phyloP scores from a whole-genome alignment of 257 asterid genomes.

The Plantago elongata region DNA sequence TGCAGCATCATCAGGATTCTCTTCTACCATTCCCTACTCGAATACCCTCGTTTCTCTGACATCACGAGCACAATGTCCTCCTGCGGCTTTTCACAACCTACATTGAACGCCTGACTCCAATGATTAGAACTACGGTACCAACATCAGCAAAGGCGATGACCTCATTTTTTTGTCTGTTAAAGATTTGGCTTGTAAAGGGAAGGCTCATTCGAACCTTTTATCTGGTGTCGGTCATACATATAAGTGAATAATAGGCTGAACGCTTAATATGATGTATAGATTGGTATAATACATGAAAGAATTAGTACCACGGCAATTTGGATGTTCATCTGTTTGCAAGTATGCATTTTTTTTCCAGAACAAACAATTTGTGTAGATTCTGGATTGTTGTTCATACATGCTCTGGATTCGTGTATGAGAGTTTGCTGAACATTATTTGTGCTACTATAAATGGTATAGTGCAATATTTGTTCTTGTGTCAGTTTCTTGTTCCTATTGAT shows the following conservation, averaged over 20 bases:
- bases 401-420: background rate
- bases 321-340: conserved; percentile 1
- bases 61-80: conserved; percentile 33
- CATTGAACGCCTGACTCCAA: conserved; percentile 23
- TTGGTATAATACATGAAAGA: conserved; percentile 25
- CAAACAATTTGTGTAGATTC: conserved; percentile 24
- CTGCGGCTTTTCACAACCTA: conserved; percentile 32
- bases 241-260: conserved; percentile 26
- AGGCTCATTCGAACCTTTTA: conserved; percentile 5
- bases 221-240: conserved; percentile 17
- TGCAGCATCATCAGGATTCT: conserved; percentile 99
- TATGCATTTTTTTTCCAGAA: conserved; percentile 8
- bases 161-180: conserved; percentile 19
- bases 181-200: conserved; percentile 20
- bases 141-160: conserved; percentile 4
- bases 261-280: conserved; percentile 27
- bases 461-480: too few species aligned
- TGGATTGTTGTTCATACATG: conserved; percentile 24
- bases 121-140: conserved; percentile 15
- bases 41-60: conserved; percentile 33
- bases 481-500: too few species aligned
- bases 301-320: background rate
- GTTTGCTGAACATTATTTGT: too few species aligned
- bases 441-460: too few species aligned
- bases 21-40: conserved; percentile 41